These are phyloP conservation scores for Earliella scabrosa DNA, from an alignment of 1,284 basidiomycete genomes.

Conservation along the genomic window DNA sequence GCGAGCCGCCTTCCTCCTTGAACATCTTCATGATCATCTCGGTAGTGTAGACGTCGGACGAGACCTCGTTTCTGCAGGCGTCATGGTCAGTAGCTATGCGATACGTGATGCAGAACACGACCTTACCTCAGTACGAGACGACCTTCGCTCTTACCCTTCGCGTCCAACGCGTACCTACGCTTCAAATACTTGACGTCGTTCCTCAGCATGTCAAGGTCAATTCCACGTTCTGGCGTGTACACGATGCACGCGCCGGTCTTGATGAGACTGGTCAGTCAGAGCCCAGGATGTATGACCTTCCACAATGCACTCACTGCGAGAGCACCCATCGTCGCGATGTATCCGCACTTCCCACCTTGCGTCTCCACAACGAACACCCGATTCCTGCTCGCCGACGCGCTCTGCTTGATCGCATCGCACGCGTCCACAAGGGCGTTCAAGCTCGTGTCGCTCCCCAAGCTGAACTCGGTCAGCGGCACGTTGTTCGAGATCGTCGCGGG, in stretches of 20 bases:
- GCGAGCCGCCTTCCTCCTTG: conserved; percentile 86
- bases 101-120: background rate
- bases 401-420: conserved; percentile 98
- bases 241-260: conserved; percentile 93
- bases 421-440: conserved; percentile 97
- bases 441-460: conserved; percentile 93
- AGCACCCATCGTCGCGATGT: conserved; percentile 94
- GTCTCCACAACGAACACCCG: conserved; percentile 98
- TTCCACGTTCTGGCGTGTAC: conserved; percentile 94
- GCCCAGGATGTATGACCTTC: background rate
- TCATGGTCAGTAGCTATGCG: background rate
- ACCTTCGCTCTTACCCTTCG: conserved; percentile 90
- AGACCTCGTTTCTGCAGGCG: conserved; percentile 75
- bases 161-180: conserved; percentile 85
- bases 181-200: conserved; percentile 91
- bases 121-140: conserved; percentile 87
- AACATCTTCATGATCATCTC: conserved; percentile 94
- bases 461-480: conserved; percentile 96
- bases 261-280: conserved; percentile 6
- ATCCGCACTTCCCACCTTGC: conserved; percentile 96
- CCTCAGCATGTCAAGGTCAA: conserved; percentile 81
- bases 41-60: conserved; percentile 91
- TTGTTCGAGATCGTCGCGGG: conserved; percentile 98
- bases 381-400: conserved; percentile 93
- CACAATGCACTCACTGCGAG: conserved; percentile 72